Conservation (phyloP, 129 eudicot species). For the Flaveria linearis region DNA sequence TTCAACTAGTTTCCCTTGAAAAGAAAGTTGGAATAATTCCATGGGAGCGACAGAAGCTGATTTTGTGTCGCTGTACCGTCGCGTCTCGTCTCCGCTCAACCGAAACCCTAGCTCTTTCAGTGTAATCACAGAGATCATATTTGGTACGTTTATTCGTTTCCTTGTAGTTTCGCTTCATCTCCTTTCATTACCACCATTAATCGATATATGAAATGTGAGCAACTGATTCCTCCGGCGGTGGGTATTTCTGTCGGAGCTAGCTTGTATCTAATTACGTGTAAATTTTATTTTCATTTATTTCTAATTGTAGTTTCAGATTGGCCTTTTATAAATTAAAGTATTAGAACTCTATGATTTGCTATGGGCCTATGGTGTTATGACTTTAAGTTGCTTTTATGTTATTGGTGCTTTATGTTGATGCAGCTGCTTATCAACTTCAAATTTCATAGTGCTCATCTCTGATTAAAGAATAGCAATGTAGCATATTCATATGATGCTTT, state of each 20-base stretch:
- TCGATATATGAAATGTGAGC: neutral
- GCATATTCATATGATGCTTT: neutral
- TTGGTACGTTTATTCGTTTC: constrained; percentile 10
- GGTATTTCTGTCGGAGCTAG: neutral
- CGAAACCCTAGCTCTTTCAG: constrained; percentile 26
- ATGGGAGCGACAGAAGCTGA: neutral
- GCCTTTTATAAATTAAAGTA: neutral
- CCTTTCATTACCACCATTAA: neutral
- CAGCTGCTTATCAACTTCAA: neutral
- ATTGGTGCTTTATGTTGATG: constrained; percentile 15
- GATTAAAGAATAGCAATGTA: neutral
- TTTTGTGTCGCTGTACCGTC: neutral
- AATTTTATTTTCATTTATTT: neutral
- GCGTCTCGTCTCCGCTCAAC: neutral
- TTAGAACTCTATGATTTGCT: neutral
- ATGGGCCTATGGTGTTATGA: neutral
- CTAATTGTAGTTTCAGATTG: neutral
- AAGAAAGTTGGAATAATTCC: neutral
- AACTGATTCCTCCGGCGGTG: neutral
- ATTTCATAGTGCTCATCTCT: neutral
- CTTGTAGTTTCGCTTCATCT: too few relatives aligned
- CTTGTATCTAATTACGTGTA: neutral
- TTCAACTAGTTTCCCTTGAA: neutral
- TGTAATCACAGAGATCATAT: neutral
- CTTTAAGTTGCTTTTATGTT: neutral